A percentile compares a stretch with the other conserved stretches of the same genome.
Conservation (phyloP, 768 basidiomycete species). For the Mycena alexandri region DNA sequence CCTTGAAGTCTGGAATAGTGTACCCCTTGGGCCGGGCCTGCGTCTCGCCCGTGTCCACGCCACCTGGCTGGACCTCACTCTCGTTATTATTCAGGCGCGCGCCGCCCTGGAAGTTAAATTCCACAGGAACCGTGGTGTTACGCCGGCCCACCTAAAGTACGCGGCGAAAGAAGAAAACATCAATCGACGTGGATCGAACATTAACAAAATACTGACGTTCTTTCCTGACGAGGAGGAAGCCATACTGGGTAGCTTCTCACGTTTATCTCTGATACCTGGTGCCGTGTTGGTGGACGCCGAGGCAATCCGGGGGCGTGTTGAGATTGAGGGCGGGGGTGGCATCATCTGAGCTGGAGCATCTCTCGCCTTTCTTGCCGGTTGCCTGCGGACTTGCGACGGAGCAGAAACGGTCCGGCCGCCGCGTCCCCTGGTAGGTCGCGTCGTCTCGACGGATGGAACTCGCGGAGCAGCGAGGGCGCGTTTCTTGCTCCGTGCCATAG, state of each 20-base stretch:
- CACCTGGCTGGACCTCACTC: neutral
- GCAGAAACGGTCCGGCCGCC: slow-evolving; percentile 20
- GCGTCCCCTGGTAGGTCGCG: neutral
- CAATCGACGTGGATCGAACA: neutral
- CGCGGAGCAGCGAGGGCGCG: slow-evolving; percentile 28
- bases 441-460: neutral
- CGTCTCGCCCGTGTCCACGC: neutral
- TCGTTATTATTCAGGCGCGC: neutral
- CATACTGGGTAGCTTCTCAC: neutral
- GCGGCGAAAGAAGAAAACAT: neutral
- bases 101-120: neutral
- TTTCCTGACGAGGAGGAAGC: neutral
- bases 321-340: neutral
- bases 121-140: neutral
- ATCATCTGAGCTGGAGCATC: neutral
- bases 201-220: neutral
- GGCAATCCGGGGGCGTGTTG: neutral
- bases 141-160: neutral
- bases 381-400: slow-evolving; percentile 11
- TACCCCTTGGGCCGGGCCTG: slow-evolving; percentile 36
- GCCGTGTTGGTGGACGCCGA: neutral
- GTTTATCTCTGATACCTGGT: neutral
- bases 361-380: neutral
- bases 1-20: slow-evolving; percentile 66
- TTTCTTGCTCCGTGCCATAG: slow-evolving; percentile 23